phyloP scores from a whole-genome alignment of 768 basidiomycete genomes.

The Termitomyces sp. region DNA sequence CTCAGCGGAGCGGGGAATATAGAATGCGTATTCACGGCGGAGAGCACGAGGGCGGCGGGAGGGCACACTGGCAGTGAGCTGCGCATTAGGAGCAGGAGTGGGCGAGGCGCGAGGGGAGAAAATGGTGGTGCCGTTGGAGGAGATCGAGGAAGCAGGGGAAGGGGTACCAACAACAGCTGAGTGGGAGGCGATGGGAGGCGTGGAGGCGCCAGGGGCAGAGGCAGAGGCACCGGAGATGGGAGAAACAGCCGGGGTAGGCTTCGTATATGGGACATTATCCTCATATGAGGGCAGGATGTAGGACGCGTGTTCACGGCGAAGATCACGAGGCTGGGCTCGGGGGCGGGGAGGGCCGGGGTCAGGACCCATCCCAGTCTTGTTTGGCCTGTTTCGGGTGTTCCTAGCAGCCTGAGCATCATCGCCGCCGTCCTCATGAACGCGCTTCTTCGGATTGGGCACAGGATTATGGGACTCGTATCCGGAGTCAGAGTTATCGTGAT shows the following conservation, averaged over 20 bases:
- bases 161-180: neutral
- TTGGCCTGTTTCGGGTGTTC: neutral
- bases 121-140: neutral
- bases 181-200: neutral
- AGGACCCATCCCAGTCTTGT: neutral
- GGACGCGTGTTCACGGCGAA: neutral
- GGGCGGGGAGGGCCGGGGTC: neutral
- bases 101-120: neutral
- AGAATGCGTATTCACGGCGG: neutral
- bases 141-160: neutral
- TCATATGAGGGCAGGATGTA: neutral
- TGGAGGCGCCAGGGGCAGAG: neutral
- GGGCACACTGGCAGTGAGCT: too few relatives aligned
- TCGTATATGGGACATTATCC: too few relatives aligned
- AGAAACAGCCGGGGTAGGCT: neutral
- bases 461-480: neutral
- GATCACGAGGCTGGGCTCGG: neutral
- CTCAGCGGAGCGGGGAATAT: neutral
- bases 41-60: neutral
- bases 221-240: neutral
- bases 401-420: neutral
- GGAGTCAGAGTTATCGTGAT: neutral
- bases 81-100: too few relatives aligned
- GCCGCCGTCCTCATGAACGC: neutral
- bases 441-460: neutral